Conservation (phyloP, 148 eudicot genomes). For the Dysphania ambrosioides region DNA sequence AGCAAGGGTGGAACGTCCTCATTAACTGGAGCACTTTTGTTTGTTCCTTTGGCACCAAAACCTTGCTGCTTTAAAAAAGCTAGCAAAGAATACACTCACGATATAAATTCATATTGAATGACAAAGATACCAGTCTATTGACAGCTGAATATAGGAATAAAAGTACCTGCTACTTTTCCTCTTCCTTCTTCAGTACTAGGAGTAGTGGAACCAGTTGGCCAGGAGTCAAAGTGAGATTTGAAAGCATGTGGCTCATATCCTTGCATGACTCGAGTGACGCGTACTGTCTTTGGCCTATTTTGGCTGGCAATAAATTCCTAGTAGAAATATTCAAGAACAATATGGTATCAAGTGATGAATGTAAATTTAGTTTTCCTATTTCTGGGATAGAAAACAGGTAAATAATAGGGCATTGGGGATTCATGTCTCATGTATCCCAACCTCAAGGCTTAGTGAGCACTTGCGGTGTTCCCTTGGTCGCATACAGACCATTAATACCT, state of each 20-base stretch:
- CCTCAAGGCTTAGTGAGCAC: not conserved
- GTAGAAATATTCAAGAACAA: conserved; percentile 16
- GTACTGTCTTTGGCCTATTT: conserved; percentile 87
- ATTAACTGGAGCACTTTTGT: conserved; percentile 70
- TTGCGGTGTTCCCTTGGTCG: not conserved
- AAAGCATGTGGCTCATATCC: conserved; percentile 89
- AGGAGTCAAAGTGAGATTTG: conserved; percentile 84
- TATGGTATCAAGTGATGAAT: conserved; percentile 4
- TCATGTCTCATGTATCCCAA: conserved; percentile 10
- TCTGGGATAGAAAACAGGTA: not conserved
- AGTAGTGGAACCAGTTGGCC: conserved; percentile 88
- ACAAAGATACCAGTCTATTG: not conserved
- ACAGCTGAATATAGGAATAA: conserved; percentile 12
- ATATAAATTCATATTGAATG: not conserved
- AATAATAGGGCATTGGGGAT: not conserved
- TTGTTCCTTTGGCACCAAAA: conserved; percentile 63
- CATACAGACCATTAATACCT: not conserved
- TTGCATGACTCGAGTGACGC: conserved; percentile 78
- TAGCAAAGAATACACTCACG: conserved; percentile 27
- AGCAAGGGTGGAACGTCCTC: conserved; percentile 99
- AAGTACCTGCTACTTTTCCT: conserved; percentile 92
- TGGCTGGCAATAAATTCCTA: conserved; percentile 73
- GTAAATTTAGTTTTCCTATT: not conserved
- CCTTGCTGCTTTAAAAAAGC: conserved; percentile 99
- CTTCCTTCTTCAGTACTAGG: conserved; percentile 85